Percentiles rank a stretch among this genome's conserved stretches.
These are phyloP conservation scores for Erodium chrysanthum DNA, from an alignment of 441 rosid genomes.

Conservation along the genomic window DNA sequence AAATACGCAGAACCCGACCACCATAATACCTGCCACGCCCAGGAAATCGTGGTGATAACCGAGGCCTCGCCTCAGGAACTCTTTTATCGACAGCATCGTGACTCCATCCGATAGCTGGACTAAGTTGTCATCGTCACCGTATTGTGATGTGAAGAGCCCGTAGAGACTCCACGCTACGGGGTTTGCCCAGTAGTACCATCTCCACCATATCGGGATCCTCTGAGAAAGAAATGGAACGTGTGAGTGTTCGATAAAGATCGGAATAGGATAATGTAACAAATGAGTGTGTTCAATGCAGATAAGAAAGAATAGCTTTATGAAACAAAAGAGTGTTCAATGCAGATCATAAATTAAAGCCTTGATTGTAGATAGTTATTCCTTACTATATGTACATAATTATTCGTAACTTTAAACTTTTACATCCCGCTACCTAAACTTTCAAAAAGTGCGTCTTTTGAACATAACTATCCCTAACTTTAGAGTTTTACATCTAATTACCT, in stretches of 20 bases:
- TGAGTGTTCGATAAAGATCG: too few relatives aligned
- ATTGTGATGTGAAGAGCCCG: slow-evolving; percentile 78
- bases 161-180: slow-evolving; percentile 90
- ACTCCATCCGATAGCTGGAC: slow-evolving; percentile 59
- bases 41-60: slow-evolving; percentile 77
- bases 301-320: too few relatives aligned
- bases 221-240: slow-evolving; percentile 23
- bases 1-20: slow-evolving; percentile 51
- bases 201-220: slow-evolving; percentile 98
- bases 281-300: too few relatives aligned
- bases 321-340: too few relatives aligned
- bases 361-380: too few relatives aligned
- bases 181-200: slow-evolving; percentile 99
- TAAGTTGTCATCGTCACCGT: slow-evolving; percentile 40
- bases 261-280: too few relatives aligned
- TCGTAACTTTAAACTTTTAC: too few relatives aligned
- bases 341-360: too few relatives aligned
- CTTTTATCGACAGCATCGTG: slow-evolving; percentile 35
- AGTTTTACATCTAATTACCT: too few relatives aligned
- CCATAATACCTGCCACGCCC: slow-evolving; percentile 65
- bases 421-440: too few relatives aligned
- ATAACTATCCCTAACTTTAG: too few relatives aligned
- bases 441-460: too few relatives aligned
- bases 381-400: neutral
- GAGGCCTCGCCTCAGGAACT: slow-evolving; percentile 39